Conservation (phyloP, 2,329 filamentous ascomycete species). For the Aspergillus sp. region DNA sequence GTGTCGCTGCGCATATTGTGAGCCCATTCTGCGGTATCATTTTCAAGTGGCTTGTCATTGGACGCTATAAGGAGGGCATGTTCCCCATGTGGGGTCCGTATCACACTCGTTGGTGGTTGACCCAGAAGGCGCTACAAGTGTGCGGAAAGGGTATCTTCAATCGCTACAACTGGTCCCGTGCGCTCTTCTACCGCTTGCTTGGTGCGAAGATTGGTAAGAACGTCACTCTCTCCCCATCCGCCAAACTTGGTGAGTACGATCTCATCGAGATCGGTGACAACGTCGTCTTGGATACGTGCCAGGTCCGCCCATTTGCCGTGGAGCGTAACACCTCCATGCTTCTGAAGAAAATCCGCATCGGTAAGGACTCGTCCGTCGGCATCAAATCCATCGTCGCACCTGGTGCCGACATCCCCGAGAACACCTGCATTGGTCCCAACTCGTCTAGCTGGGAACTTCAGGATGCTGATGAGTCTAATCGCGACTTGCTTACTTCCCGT, state of each 20-base stretch:
- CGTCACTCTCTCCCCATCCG: conserved; percentile 41
- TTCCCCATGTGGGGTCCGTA: conserved; percentile 56
- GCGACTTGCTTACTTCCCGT: conserved; percentile 35
- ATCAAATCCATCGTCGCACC: conserved; percentile 46
- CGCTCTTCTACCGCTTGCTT: conserved; percentile 46
- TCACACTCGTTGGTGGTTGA: conserved; percentile 55
- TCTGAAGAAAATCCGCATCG: conserved; percentile 46
- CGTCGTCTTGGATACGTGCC: conserved; percentile 43
- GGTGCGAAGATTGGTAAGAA: conserved; percentile 49
- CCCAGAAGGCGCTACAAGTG: conserved; percentile 47
- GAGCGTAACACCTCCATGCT: conserved; percentile 56
- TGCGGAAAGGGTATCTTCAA: conserved; percentile 35
- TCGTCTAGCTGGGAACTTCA: conserved; percentile 51
- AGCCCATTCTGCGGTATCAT: conserved; percentile 45
- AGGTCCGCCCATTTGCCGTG: conserved; percentile 48
- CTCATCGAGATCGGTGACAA: conserved; percentile 49
- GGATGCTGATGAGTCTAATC: conserved; percentile 42
- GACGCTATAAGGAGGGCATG: conserved; percentile 46
- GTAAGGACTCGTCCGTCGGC: conserved; percentile 44
- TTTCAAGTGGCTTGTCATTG: conserved; percentile 51
- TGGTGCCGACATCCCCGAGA: conserved; percentile 43
- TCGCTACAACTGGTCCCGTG: conserved; percentile 27
- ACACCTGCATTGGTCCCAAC: conserved; percentile 50
- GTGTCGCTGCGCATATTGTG: conserved; percentile 33
- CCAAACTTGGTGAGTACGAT: conserved; percentile 50